Conservation (phyloP, 2,329 filamentous ascomycete genomes). For the Nannizziopsis barbatae region DNA sequence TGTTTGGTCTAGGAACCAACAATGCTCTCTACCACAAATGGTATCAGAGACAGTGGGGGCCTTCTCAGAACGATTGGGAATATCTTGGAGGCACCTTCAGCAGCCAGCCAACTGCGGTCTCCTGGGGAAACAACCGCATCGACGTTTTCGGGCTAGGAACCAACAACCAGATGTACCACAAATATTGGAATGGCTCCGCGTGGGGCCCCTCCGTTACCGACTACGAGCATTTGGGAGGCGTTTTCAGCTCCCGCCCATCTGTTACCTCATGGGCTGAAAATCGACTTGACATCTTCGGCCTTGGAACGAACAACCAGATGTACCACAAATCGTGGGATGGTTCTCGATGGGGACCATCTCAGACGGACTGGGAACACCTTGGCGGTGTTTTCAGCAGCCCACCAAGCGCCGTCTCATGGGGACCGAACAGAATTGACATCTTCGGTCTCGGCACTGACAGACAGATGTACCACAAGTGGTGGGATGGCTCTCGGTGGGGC, state of each 20-base stretch:
- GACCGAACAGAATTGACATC: slow-evolving; percentile 16
- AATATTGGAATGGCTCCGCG: slow-evolving; percentile 20
- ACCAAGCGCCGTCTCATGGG: slow-evolving; percentile 18
- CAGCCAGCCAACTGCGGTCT: slow-evolving; percentile 21
- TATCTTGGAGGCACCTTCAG: slow-evolving; percentile 23
- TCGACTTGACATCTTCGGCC: slow-evolving; percentile 18
- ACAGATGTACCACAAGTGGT: slow-evolving; percentile 16
- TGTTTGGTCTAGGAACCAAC: slow-evolving; percentile 16
- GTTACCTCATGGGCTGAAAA: slow-evolving; percentile 16
- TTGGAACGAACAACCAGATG: slow-evolving; percentile 16
- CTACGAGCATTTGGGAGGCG: slow-evolving; percentile 16
- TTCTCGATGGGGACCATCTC: slow-evolving; percentile 12
- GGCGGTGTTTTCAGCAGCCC: slow-evolving; percentile 16
- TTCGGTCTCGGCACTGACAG: slow-evolving; percentile 18
- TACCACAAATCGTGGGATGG: slow-evolving; percentile 18
- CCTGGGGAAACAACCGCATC: slow-evolving; percentile 21
- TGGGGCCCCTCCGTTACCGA: slow-evolving; percentile 13
- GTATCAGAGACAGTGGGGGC: slow-evolving; percentile 14
- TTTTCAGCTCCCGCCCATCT: slow-evolving; percentile 16
- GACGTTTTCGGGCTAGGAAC: slow-evolving; percentile 23
- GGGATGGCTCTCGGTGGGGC: slow-evolving; percentile 14
- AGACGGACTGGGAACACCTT: slow-evolving; percentile 15
- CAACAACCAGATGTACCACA: slow-evolving; percentile 23
- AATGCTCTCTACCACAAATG: slow-evolving; percentile 17
- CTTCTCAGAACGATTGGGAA: slow-evolving; percentile 20